Conservation (phyloP, 2,329 filamentous ascomycete genomes). For the Cladosporium halotolerans region DNA sequence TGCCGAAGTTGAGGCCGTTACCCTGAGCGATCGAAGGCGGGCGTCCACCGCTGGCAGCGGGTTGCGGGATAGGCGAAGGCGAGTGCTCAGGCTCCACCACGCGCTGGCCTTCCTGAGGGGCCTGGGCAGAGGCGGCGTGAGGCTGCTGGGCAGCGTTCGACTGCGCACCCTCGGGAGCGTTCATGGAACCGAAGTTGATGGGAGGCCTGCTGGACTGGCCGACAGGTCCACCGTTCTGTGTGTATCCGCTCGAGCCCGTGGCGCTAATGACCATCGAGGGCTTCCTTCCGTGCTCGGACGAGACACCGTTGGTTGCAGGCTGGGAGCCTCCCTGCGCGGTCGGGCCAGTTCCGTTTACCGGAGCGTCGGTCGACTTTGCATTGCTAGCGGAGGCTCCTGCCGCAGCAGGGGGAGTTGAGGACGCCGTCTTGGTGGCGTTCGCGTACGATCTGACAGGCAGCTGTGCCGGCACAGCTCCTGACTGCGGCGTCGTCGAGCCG, state of each 20-base stretch:
- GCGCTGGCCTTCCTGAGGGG: slow-evolving; percentile 56
- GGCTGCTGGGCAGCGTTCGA: slow-evolving; percentile 63
- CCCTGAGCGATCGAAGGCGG: slow-evolving; percentile 69
- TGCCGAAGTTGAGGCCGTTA: slow-evolving; percentile 73
- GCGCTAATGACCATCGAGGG: slow-evolving; percentile 87
- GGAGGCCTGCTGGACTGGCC: slow-evolving; percentile 48
- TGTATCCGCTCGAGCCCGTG: slow-evolving; percentile 68
- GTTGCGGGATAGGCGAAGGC: slow-evolving; percentile 88
- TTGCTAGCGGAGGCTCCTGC: slow-evolving; percentile 47
- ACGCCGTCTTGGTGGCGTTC: slow-evolving; percentile 52
- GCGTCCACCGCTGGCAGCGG: slow-evolving; percentile 73
- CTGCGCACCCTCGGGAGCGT: slow-evolving; percentile 51
- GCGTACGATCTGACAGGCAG: slow-evolving; percentile 56
- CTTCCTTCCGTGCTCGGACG: slow-evolving; percentile 71
- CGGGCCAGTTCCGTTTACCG: slow-evolving; percentile 72
- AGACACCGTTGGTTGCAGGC: slow-evolving; percentile 51
- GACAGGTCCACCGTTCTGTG: slow-evolving; percentile 68
- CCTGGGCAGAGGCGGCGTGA: slow-evolving; percentile 53
- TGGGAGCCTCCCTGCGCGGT: slow-evolving; percentile 32
- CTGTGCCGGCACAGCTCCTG: slow-evolving; percentile 49
- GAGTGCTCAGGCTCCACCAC: slow-evolving; percentile 80
- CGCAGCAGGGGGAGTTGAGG: slow-evolving; percentile 45
- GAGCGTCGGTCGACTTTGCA: slow-evolving; percentile 60
- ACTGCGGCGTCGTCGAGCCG: slow-evolving; percentile 46
- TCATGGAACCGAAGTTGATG: slow-evolving; percentile 76